phyloP scores from a whole-genome alignment of 1,284 basidiomycete species.

The Cystobasidium pallidum region DNA sequence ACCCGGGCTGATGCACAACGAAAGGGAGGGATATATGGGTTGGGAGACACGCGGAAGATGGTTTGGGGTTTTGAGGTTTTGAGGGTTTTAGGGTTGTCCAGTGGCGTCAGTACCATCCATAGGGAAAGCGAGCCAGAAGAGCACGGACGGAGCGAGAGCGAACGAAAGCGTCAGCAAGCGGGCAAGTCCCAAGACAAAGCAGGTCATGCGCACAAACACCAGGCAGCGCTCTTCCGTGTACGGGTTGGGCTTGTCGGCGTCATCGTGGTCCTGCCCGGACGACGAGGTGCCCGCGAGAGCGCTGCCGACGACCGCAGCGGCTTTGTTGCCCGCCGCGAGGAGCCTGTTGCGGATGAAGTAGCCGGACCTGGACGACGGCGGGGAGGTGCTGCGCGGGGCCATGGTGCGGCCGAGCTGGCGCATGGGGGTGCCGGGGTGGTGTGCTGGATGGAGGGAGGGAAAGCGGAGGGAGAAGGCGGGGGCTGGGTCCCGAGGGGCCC shows the following conservation, averaged over 20 bases:
- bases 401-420: slow-evolving; percentile 11
- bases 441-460: background rate
- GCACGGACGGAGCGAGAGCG: background rate
- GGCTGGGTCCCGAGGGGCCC: no score
- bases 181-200: no score
- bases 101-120: no score
- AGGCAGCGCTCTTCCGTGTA: slow-evolving; percentile 40
- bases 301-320: background rate
- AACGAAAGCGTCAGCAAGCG: background rate
- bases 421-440: background rate
- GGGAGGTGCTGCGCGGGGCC: background rate
- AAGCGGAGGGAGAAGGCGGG: background rate
- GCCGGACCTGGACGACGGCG: background rate
- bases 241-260: slow-evolving; percentile 6
- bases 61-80: no score
- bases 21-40: no score
- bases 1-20: slow-evolving; percentile 38
- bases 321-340: slow-evolving; percentile 10
- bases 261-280: background rate
- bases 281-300: background rate
- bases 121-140: background rate
- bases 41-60: no score
- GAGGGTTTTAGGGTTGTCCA: no score
- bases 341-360: slow-evolving; percentile 24
- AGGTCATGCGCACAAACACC: slow-evolving; percentile 27